Evolutionary conservation across 192 early-diverging fungal species (phyloP).

Genomic region (Thoreauomyces humboldtii): DNA sequence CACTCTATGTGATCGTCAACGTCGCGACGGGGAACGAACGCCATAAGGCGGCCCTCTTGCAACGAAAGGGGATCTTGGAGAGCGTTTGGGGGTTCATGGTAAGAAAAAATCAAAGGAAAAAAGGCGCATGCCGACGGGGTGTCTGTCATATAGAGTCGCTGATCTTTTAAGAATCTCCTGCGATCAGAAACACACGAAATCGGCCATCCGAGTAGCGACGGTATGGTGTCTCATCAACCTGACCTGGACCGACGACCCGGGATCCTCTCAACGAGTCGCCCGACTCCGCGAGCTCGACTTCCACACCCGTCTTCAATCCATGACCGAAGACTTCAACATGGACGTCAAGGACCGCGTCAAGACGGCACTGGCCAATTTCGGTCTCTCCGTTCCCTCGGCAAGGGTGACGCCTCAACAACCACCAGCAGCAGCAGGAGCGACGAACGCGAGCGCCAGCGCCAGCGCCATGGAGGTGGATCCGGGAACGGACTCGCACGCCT

Average conservation of each 20-base stretch:
- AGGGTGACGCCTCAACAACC: too few relatives aligned
- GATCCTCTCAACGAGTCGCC: constrained; percentile 44
- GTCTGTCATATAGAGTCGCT: too few relatives aligned
- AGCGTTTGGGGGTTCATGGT: constrained; percentile 40
- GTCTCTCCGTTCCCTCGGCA: too few relatives aligned
- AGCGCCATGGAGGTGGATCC: too few relatives aligned
- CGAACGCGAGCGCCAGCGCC: too few relatives aligned
- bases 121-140: too few relatives aligned
- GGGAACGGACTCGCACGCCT: too few relatives aligned
- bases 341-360: constrained; percentile 74
- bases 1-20: constrained; percentile 72
- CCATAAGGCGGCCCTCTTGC: constrained; percentile 65
- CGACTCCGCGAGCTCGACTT: constrained; percentile 55
- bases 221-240: constrained; percentile 76
- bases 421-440: too few relatives aligned
- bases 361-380: constrained; percentile 62
- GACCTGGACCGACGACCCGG: constrained; percentile 61
- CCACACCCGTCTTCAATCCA: constrained; percentile 49
- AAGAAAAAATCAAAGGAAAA: too few relatives aligned
- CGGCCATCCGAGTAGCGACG: constrained; percentile 60
- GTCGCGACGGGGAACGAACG: constrained; percentile 61
- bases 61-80: constrained; percentile 24
- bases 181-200: constrained; percentile 51
- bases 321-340: constrained; percentile 57
- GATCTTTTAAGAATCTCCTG: neutral